Evolutionary conservation across 345 rosid species (phyloP), one percentile per base, ranked within the genome.

Genomic region (Lumnitzera littorea): DNA sequence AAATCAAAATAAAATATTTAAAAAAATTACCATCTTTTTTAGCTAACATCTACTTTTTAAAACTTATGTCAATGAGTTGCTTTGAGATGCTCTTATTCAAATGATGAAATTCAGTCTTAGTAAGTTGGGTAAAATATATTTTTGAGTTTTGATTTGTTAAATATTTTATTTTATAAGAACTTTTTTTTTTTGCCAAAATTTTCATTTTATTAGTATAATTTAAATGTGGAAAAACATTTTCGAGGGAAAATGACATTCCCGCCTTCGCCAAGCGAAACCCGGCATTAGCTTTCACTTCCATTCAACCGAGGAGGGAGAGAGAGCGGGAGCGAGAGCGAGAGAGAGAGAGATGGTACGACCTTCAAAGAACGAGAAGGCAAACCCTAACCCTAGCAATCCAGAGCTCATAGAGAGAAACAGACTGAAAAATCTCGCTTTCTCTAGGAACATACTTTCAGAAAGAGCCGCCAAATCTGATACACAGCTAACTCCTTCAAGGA

Each of bases 401-500:
- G 84, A 72, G 48, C 66, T 68, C 50, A n/a, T 62, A 24, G 77
- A 84, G 74, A 80, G 84, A 7, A 70, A 56, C 69, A 70, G 79
- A 60, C 68, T 84, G 60, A 83, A 83, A 74, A 77, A 67, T 69
- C 81, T 81, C 2, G 83, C 88, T 11, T 50, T 86, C 54, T 63
- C 72, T 47, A 81, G 71, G 69, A 62, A 48, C n/a, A 15, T 82
- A 1, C 65, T 91, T 50, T 80, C 91, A 11, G 78, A 69, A 24
- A 68, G 80, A 12, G 86, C 80, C 6, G 72, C 76, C 24, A 76
- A 66, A 50, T 60, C 71, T 55, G 43, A 62, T 25, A 52, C 74
- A 47, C 76, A 75, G 8, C 86, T 86, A 14, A 36, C 67, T 53
- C 89, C 95, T 0, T 79, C 95, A 10, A 88, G 83, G 51, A 79